A percentile compares a stretch with the other conserved stretches of the same genome.
These are phyloP conservation scores for Apiotrichum mycotoxinovorans DNA, from an alignment of 1,284 basidiomycete genomes.

Conservation along the genomic window DNA sequence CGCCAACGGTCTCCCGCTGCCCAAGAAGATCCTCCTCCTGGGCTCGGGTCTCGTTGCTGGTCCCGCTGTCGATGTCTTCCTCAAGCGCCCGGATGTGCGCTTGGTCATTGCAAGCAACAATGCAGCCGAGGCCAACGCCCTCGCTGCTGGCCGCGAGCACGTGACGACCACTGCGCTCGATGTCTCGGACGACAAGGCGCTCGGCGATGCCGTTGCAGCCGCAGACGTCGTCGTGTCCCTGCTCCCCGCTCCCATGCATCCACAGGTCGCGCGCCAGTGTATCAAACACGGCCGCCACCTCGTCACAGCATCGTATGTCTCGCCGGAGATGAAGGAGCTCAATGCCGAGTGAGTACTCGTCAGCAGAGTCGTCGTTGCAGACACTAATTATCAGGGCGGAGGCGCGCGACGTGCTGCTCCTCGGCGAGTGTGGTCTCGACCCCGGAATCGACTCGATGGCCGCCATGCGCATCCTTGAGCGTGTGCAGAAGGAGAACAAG, in stretches of 20 bases:
- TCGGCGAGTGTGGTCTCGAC: slow-evolving; percentile 92
- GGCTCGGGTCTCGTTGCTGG: slow-evolving; percentile 90
- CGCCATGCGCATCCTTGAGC: slow-evolving; percentile 69
- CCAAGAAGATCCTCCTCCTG: slow-evolving; percentile 72
- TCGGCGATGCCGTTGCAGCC: slow-evolving; percentile 58
- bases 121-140: slow-evolving; percentile 58
- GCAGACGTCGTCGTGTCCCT: slow-evolving; percentile 59
- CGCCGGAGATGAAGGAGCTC: slow-evolving; percentile 69
- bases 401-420: slow-evolving; percentile 65
- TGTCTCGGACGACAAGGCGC: slow-evolving; percentile 56
- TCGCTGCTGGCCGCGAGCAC: slow-evolving; percentile 58
- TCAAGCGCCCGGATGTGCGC: slow-evolving; percentile 59
- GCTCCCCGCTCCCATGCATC: slow-evolving; percentile 74
- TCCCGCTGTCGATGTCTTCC: slow-evolving; percentile 72
- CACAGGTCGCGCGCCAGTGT: slow-evolving; percentile 70
- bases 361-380: not conserved
- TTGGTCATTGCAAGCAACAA: slow-evolving; percentile 75
- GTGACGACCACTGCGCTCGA: slow-evolving; percentile 64
- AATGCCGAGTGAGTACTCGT: slow-evolving; percentile 57
- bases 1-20: slow-evolving; percentile 28
- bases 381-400: slow-evolving; percentile 57
- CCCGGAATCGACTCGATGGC: slow-evolving; percentile 91
- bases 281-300: slow-evolving; percentile 71
- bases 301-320: slow-evolving; percentile 90
- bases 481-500: slow-evolving; percentile 60